A percentile compares a stretch with the other conserved stretches of the same genome.
These are phyloP conservation scores for Russula vinacea DNA, from an alignment of 768 basidiomycete species.

Conservation along the genomic window DNA sequence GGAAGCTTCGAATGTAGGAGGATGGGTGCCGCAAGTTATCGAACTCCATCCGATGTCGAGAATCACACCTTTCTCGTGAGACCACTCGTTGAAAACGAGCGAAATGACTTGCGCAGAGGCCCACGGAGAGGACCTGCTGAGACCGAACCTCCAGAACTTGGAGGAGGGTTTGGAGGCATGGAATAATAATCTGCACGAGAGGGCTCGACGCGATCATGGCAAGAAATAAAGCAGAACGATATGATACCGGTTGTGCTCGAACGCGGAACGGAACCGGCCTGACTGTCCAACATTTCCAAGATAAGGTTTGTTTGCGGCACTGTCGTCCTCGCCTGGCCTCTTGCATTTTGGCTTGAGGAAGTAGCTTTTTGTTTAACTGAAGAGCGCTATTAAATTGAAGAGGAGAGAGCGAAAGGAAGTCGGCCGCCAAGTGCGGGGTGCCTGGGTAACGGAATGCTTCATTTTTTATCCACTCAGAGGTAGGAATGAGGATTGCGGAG, in stretches of 20 bases:
- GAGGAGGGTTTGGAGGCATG: constrained; percentile 18
- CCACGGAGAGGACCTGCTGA: constrained; percentile 17
- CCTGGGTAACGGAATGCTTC: constrained; percentile 8
- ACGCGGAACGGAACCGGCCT: constrained; percentile 23
- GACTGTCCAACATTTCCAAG: constrained; percentile 4
- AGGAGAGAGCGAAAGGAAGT: constrained; percentile 30
- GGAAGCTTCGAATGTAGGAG: constrained; percentile 14
- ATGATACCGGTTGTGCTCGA: constrained; percentile 26
- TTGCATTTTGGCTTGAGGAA: constrained; percentile 21
- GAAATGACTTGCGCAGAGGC: constrained; percentile 15
- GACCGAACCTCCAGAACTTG: constrained; percentile 19
- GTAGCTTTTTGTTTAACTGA: constrained; percentile 23
- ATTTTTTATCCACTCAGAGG: constrained; percentile 12
- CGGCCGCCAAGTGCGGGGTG: constrained; percentile 4
- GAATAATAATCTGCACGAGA: constrained; percentile 20
- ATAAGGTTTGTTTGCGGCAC: constrained; percentile 24
- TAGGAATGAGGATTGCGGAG: constrained; percentile 23
- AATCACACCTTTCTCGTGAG: constrained; percentile 20
- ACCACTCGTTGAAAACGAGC: constrained; percentile 27
- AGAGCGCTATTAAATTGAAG: constrained; percentile 15
- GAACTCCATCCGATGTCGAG: constrained; percentile 28
- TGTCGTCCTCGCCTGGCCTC: constrained; percentile 21
- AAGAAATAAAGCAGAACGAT: background rate
- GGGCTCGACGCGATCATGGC: background rate
- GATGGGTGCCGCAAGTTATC: constrained; percentile 7